Evolutionary conservation across 768 basidiomycete genomes (phyloP), one percentile per base, ranked within the genome.

Genomic region (Asterophora lycoperdoides): DNA sequence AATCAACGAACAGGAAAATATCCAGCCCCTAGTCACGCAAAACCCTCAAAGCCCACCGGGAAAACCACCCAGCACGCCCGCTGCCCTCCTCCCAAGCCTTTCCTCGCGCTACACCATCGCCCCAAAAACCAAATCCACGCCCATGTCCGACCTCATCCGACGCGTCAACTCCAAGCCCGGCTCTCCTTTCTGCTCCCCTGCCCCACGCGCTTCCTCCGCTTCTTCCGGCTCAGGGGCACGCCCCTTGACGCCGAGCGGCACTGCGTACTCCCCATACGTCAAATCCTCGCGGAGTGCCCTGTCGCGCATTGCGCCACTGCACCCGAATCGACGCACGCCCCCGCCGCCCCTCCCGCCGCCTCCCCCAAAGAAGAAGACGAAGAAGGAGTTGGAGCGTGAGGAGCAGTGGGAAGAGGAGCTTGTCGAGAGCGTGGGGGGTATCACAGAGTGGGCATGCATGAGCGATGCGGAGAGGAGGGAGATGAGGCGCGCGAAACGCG

Each of bases 391-490:
- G 18, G 78, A 82, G 58, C 66, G 78, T 59, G 88, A 90, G 65
- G 88, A 90, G 63, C 77, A 75, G 58, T 89, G 89, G 77, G 87
- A 89, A 60, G 80, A 86, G 63, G 87, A 91, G 66, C 65, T 90
- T 49, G 72, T 84, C 19, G 88, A 90, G 53, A 80, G 72, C 36
- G 69, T 86, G 3, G 86, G 86, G 9, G 88, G 86, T 14, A 79
- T 85, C 68, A 74, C 75, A 29, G 75, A 70, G 30, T 80, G 78
- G 77, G 69, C 71, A 30, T 66, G 64, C 17, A 64, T 79, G 66
- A 67, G 63, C 28, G 76, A 78, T 61, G 67, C 64, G 41, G 76
- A 79, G 60, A 69, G 81, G 64, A 77, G 68, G 54, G 69, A 69
- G 44, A 62, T 86, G 61, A 75, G 77, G 60, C 76, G 73, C 53